Evolutionary conservation across 163 green algal genomes (phyloP).

Genomic region (Trebouxiophyceae sp.): DNA sequence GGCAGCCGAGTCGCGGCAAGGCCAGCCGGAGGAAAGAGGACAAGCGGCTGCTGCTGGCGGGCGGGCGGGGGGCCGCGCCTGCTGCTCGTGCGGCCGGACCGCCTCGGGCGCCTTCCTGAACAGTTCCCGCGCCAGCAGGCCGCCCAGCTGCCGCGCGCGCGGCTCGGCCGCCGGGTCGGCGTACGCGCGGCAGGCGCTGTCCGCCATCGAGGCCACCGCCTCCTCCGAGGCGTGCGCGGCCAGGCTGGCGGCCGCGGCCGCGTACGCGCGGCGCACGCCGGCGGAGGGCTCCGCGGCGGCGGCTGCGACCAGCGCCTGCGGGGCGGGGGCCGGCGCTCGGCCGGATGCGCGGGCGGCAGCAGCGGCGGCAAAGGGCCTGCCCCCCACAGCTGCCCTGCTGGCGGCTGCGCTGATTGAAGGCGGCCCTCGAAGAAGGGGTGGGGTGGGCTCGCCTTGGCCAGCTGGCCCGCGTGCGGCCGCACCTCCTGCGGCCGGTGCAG

Average conservation of each 20-base stretch:
- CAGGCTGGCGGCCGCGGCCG: constrained; percentile 49
- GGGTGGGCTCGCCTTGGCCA: no score
- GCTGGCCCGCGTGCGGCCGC: constrained; percentile 12
- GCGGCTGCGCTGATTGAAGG: no score
- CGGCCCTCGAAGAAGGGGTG: no score
- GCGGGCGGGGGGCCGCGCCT: no score
- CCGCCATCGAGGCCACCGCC: constrained; percentile 45
- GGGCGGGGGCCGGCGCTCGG: no score
- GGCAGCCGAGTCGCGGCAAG: no score
- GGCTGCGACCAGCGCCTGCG: constrained; percentile 34
- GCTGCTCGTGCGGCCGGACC: no score
- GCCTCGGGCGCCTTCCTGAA: constrained; percentile 46
- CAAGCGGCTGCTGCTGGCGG: no score
- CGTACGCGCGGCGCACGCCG: constrained; percentile 54
- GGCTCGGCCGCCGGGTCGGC: constrained; percentile 19
- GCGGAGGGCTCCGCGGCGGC: constrained; percentile 41
- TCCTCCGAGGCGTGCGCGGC: constrained; percentile 36
- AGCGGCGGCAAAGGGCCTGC: no score
- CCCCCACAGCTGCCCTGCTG: no score
- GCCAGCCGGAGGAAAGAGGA: no score
- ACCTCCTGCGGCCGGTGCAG: constrained; percentile 30
- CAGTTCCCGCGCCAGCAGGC: constrained; percentile 70
- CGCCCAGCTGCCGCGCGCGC: constrained; percentile 35
- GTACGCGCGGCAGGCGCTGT: constrained; percentile 44
- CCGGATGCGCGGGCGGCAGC: no score